A percentile compares a stretch with the other conserved stretches of the same genome.
These are phyloP conservation scores for Sporopachydermia quercuum DNA, from an alignment of 805 yeast genomes.

Conservation along the genomic window DNA sequence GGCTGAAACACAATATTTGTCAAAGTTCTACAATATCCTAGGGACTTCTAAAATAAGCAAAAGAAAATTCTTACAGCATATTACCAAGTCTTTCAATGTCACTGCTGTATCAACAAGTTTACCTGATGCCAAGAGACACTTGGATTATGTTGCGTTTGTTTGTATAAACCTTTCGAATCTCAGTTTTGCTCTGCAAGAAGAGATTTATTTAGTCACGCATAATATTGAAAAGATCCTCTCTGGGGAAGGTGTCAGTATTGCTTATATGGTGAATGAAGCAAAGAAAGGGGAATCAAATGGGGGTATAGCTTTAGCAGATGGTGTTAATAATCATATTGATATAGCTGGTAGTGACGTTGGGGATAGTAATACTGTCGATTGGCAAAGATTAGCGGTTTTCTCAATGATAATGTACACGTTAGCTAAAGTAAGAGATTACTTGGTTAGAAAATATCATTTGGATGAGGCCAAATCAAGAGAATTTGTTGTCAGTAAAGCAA, in stretches of 20 bases:
- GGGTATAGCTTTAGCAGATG: constrained; percentile 5
- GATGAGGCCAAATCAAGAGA: constrained; percentile 8
- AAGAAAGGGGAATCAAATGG: constrained; percentile 5
- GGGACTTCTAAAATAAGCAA: constrained; percentile 23
- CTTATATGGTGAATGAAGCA: constrained; percentile 5
- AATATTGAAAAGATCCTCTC: constrained; percentile 29
- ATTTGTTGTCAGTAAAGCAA: constrained; percentile 6
- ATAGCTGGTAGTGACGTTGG: constrained; percentile 7
- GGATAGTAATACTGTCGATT: constrained; percentile 3
- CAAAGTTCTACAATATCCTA: constrained; percentile 27
- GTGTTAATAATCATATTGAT: constrained; percentile 6
- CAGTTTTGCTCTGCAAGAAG: constrained; percentile 32
- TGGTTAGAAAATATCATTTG: constrained; percentile 5
- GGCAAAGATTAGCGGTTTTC: background rate
- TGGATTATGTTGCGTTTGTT: constrained; percentile 20
- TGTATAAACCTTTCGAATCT: constrained; percentile 25
- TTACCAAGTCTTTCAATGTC: constrained; percentile 20
- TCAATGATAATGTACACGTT: constrained; percentile 4
- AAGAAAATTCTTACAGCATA: constrained; percentile 24
- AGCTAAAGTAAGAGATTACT: constrained; percentile 9
- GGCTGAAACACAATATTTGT: constrained; percentile 22
- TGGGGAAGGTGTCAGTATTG: constrained; percentile 25
- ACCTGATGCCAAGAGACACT: constrained; percentile 9
- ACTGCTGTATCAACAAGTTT: constrained; percentile 14
- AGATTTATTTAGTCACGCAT: constrained; percentile 28